phyloP scores from a whole-genome alignment of 2,329 filamentous ascomycete species.

The Neonectria neomacrospora region DNA sequence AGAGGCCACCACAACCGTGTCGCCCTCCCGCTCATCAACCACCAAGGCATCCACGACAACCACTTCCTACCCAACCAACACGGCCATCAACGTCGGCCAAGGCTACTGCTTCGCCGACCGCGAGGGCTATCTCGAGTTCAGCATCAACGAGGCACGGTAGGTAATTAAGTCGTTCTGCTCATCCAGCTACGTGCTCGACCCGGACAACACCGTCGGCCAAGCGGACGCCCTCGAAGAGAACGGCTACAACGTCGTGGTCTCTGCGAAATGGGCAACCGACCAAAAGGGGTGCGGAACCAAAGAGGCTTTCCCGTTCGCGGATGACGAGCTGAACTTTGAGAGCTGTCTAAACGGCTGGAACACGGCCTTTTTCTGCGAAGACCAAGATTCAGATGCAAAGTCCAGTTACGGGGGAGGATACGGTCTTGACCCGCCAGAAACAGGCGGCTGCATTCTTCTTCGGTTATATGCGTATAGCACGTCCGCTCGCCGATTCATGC shows the following conservation, averaged over 20 bases:
- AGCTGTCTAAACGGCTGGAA: not conserved
- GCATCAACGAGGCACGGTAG: not conserved
- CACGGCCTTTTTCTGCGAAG: conserved; percentile 10
- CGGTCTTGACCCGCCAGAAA: conserved; percentile 17
- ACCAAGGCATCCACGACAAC: conserved; percentile 1
- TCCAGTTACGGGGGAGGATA: conserved; percentile 22
- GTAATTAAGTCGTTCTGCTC: conserved; percentile 25
- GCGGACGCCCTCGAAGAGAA: conserved; percentile 8
- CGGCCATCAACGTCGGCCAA: conserved; percentile 9
- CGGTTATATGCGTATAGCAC: conserved; percentile 25
- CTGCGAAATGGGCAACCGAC: conserved; percentile 25
- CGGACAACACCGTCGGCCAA: conserved; percentile 12
- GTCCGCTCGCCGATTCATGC: conserved; percentile 8
- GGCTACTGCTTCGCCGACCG: conserved; percentile 15
- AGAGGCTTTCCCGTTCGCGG: conserved; percentile 17
- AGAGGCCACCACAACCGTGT: conserved; percentile 18
- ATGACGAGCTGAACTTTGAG: not conserved
- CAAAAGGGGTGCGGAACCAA: conserved; percentile 20
- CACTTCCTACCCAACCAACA: conserved; percentile 22
- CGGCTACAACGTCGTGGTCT: conserved; percentile 17
- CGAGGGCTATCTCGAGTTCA: conserved; percentile 15
- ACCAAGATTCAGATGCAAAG: conserved; percentile 1
- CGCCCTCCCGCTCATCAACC: not conserved
- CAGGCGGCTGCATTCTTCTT: conserved; percentile 23
- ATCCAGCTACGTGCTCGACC: conserved; percentile 22